Evolutionary conservation across 257 asterid genomes (phyloP), one percentile per base, ranked within the genome.

Genomic region (Gentiana macrophylla): DNA sequence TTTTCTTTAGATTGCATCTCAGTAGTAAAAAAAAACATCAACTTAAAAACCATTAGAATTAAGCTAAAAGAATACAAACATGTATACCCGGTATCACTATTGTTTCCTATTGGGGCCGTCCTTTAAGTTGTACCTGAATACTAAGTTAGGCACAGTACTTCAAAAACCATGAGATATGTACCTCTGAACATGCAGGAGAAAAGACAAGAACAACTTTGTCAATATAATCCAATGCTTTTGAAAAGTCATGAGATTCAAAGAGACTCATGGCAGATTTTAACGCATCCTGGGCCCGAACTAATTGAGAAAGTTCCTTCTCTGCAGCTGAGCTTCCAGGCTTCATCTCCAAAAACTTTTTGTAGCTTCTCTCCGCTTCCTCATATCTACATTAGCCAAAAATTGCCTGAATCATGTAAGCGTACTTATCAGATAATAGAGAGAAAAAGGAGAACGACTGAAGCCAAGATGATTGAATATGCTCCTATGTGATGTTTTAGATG

Each of bases 181-280:
- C 97, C 88, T 86, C 70, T 46, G 79, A 69, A 78, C 97, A 89
- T 61, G 89, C 94, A 52, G 95, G 95, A 73, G 97, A 89, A 64
- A 89, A 89, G 63, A 89, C 83, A 37, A 89, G 95, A 37, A 89
- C 94, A 44, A 89, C 94, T 77, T 86, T 89, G 35, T 77, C 81
- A 49, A 89, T 62, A 62, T 74, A 75, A 38, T 84, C 97, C 83
- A 84, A 56, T 51, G 89, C 85, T 72, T 82, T 86, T 34, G 72
- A 56, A 59, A 76, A 77, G 56, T 86, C 94, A 12, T 85, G 87
- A 1, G 94, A 80, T 37, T 80, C 86, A 33, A 80, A 86, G 63
- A 80, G 83, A 69, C 50, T 62, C 43, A 47, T 58, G 35, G 97
- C 94, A 48, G 97, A 89, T 67, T 69, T 67, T 46, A 89, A 71